Evolutionary conservation across 164 flowering plant genomes (phyloP), one percentile per base, ranked within the genome.

Genomic region (Amborella trichopoda): DNA sequence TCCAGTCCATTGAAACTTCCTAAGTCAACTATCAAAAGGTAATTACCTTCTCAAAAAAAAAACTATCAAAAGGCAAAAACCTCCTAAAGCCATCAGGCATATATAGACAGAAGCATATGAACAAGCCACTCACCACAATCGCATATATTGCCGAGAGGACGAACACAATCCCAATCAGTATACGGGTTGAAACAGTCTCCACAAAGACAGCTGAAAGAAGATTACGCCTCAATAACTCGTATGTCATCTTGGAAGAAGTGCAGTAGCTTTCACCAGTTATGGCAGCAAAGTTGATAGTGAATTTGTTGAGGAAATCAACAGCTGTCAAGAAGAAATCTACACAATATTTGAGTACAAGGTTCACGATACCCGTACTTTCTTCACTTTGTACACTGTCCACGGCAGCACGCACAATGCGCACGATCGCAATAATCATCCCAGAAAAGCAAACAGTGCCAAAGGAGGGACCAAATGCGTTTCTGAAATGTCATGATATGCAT

Each of bases 171-270:
- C 76, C 84, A 34, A 54, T 68, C 44, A 78, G 59, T 30, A 78
- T 45, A 28, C 81, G 78, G 6, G 75, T 61, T 12, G 84, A 78
- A 39, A 75, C 65, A 4, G 78, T 78, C 51, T 78, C 84, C 46
- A 75, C 84, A 59, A 78, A 68, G 42, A 65, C 80, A 54, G 80
- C 70, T 38, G 84, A 75, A 50, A 75, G 78, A 40, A 78, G 84
- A 50, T 75, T 75, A 18, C 84, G 78, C 43, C 50, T 68, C 25
- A 75, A 56, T 48, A 78, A 80, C 57, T 75, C 84, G 38, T 78
- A 73, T 26, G 80, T 72, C 84, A 75, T 70, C 56, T 62, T 70
- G 11, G 84, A 74, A 54, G 73, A 67, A 5, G 76, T 42, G 61
- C 80, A 78, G 50, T 71, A 75, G 21, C 69, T 56, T 49, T 75